These are phyloP conservation scores for Emergomyces pasteurianus DNA, from an alignment of 2,329 filamentous ascomycete genomes.

Conservation along the genomic window DNA sequence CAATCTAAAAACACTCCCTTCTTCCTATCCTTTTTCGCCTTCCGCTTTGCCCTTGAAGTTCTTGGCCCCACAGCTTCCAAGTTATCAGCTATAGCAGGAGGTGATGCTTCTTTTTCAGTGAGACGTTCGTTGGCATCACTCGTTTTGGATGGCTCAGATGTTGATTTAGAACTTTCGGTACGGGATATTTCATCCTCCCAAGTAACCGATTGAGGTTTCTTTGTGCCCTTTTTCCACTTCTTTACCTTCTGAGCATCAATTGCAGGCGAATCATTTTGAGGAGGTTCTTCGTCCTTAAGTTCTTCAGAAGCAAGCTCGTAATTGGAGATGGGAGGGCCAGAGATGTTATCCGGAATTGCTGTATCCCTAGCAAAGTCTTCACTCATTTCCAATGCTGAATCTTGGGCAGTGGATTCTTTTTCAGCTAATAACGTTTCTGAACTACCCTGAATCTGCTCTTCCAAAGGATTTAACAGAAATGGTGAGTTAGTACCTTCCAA, in stretches of 20 bases:
- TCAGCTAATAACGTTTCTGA: neutral
- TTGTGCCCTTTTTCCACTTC: constrained; percentile 8
- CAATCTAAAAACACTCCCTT: neutral
- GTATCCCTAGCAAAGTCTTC: neutral
- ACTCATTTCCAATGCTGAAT: neutral
- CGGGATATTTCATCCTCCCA: neutral
- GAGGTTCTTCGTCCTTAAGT: constrained; percentile 1
- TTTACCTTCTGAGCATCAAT: constrained; percentile 9
- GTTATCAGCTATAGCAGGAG: neutral
- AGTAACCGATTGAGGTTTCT: constrained; percentile 1
- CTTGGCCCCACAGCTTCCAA: constrained; percentile 6
- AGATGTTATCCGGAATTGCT: neutral
- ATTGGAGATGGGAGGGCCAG: neutral
- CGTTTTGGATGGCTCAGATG: neutral
- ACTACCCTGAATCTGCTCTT: neutral
- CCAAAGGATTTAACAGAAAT: neutral
- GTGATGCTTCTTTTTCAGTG: constrained; percentile 4
- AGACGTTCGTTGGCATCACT: neutral
- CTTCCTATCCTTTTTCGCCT: constrained; percentile 8
- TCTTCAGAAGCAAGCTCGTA: neutral
- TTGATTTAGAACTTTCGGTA: neutral
- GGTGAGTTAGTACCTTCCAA: neutral
- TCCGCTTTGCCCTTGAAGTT: constrained; percentile 28
- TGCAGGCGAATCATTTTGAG: constrained; percentile 1
- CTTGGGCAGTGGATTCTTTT: neutral